Conservation (phyloP, 176 grass and related monocot genomes). For the Oryza punctata region DNA sequence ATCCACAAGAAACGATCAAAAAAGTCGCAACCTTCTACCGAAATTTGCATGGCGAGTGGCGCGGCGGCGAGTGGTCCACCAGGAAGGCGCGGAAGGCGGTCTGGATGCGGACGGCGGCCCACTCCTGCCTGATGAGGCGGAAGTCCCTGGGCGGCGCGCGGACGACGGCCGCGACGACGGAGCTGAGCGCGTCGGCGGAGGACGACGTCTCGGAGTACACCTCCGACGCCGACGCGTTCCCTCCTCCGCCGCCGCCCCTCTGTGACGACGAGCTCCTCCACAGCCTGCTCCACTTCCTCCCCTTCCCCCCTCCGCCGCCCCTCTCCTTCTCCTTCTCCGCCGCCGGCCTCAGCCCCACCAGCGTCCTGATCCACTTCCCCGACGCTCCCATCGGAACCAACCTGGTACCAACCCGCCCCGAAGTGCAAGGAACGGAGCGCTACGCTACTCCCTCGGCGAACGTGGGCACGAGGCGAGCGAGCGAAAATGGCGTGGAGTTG, state of each 20-base stretch:
- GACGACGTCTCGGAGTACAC: slow-evolving; percentile 53
- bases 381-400: slow-evolving; percentile 59
- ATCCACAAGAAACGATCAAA: not conserved
- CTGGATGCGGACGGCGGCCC: slow-evolving; percentile 76
- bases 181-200: slow-evolving; percentile 53
- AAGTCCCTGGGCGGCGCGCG: slow-evolving; percentile 71
- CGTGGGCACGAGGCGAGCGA: not conserved
- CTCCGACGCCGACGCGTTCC: slow-evolving; percentile 53
- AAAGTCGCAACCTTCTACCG: not conserved
- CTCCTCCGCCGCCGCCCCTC: not conserved
- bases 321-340: slow-evolving; percentile 42
- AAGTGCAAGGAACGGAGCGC: not conserved
- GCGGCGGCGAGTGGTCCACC: slow-evolving; percentile 34
- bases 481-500: slow-evolving; percentile 16
- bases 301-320: slow-evolving; percentile 33
- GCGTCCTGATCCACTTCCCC: slow-evolving; percentile 79
- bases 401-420: not conserved
- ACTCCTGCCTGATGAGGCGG: slow-evolving; percentile 64
- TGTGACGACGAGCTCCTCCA: slow-evolving; percentile 69
- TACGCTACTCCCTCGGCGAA: not conserved
- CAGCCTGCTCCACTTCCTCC: slow-evolving; percentile 68
- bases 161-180: slow-evolving; percentile 59
- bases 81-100: slow-evolving; percentile 81
- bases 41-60: not conserved
- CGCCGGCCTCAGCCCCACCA: slow-evolving; percentile 57